Evolutionary conservation across 805 yeast species (phyloP).

Genomic region (Kurtzmaniella fragi): DNA sequence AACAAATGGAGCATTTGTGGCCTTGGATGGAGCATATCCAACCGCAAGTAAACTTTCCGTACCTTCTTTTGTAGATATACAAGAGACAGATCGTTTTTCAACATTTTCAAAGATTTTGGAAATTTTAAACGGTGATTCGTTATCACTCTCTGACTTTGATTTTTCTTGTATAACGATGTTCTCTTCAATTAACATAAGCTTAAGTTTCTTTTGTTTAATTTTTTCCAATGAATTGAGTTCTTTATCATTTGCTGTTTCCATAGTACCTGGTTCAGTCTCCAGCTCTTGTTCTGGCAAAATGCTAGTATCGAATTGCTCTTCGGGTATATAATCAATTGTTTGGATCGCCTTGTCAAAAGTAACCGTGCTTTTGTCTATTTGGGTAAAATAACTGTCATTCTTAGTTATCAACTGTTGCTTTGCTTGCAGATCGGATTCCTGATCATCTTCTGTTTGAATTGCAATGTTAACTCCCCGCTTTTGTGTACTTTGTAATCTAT

Average conservation of each 20-base stretch:
- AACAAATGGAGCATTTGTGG: no score
- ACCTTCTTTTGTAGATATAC: neutral
- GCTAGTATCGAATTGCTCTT: neutral
- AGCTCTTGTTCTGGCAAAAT: neutral
- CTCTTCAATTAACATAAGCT: no score
- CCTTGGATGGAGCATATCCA: neutral
- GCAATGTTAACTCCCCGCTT: conserved; percentile 16
- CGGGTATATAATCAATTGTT: conserved; percentile 6
- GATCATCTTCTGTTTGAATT: conserved; percentile 20
- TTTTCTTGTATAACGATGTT: no score
- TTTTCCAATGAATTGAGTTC: neutral
- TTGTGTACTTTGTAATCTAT: conserved; percentile 7
- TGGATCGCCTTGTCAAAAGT: conserved; percentile 21
- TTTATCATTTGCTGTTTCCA: neutral
- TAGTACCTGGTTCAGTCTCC: neutral
- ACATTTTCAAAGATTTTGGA: conserved; percentile 9
- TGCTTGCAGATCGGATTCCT: neutral
- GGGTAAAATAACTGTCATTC: neutral
- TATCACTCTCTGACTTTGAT: no score
- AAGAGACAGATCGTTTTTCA: conserved; percentile 14
- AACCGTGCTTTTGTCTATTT: conserved; percentile 1
- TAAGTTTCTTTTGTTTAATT: no score
- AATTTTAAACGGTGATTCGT: no score
- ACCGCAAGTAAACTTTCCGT: neutral
- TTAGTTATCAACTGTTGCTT: neutral